A percentile compares a stretch with the other conserved stretches of the same genome.
These are phyloP conservation scores for Tulasnella sp. DNA, from an alignment of 768 basidiomycete genomes.

Conservation along the genomic window DNA sequence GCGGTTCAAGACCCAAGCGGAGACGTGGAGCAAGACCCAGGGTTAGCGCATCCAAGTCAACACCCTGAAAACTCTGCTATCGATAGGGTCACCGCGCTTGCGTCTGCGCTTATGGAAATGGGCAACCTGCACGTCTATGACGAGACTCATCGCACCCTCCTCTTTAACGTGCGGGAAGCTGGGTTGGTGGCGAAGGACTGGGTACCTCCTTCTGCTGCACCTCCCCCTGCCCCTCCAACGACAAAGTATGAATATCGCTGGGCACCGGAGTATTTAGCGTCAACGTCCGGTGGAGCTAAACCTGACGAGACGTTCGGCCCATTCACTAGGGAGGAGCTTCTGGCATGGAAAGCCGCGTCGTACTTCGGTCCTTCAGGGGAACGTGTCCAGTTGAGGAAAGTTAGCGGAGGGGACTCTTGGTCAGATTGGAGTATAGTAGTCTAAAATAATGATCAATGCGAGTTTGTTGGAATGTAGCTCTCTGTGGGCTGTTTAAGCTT, in stretches of 20 bases:
- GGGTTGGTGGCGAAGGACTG: constrained; percentile 65
- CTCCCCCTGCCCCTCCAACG: background rate
- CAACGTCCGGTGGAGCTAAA: constrained; percentile 43
- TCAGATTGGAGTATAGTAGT: constrained; percentile 24
- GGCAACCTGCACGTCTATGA: constrained; percentile 85
- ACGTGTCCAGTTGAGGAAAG: constrained; percentile 66
- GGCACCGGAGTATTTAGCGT: constrained; percentile 43
- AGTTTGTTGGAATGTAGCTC: background rate
- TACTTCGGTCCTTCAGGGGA: constrained; percentile 79
- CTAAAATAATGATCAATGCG: background rate
- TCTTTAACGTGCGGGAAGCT: constrained; percentile 68
- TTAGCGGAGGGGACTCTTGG: constrained; percentile 40
- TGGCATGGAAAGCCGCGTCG: constrained; percentile 69
- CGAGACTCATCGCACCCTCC: constrained; percentile 78
- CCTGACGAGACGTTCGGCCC: constrained; percentile 66
- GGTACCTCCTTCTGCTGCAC: constrained; percentile 64
- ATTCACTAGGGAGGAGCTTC: constrained; percentile 74
- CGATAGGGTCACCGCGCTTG: constrained; percentile 76
- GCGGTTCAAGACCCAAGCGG: constrained; percentile 7
- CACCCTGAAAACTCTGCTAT: constrained; percentile 43
- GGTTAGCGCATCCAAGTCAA: background rate
- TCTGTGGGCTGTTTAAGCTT: too few species aligned
- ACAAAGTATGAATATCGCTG: constrained; percentile 71
- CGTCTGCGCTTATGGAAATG: constrained; percentile 81
- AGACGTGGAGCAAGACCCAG: background rate